Evolutionary conservation across 2,329 filamentous ascomycete genomes (phyloP), one percentile per base, ranked within the genome.

Genomic region (Spiromastix sp.): DNA sequence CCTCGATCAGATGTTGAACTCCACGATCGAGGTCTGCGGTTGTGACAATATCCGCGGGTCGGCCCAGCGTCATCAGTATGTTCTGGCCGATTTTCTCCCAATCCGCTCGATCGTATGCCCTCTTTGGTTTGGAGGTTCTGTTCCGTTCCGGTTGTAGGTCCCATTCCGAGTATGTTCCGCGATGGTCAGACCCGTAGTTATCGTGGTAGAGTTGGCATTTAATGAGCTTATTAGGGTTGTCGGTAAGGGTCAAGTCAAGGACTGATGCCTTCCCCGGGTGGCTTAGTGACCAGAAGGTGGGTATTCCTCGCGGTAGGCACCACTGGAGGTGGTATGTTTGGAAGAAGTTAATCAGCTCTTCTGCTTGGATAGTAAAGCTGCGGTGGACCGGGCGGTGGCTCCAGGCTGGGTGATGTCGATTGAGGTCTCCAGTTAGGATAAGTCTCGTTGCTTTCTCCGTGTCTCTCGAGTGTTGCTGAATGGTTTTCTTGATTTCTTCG

Each of bases 171-270:
- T 49, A 48, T 6, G 32, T 51, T 11, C 32, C 41, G 4, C 36
- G 36, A 27, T 51, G 37, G 38, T 48, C 42, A 1, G 43, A 50
- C 15, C 48, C 34, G 21, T 51, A 49, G 36, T 48, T 44, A 10
- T 50, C 42, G 17, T 43, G 38, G 36, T 52, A 48, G 2, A 50
- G 42, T 5, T 47, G 40, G 32, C 34, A 52, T 30, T 46, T 48
- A 3, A 50, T 26, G 11, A 52, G 37, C 9, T 22, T 12, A 2
- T 17, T 16, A 7, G 19, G 36, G n/a, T 37, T 25, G 8, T 48
- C 30, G 0, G 41, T 50, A 2, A 49, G 24, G 5, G 40, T 49
- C 1, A 44, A 39, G 20, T 49, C 40, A 5, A 49, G 27, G 1
- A 29, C 35, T 0, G 41, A 49, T 8, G n/a, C 21, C 20, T 30